phyloP scores from a whole-genome alignment of 1,139 yeast genomes.

The Candida smagusa region DNA sequence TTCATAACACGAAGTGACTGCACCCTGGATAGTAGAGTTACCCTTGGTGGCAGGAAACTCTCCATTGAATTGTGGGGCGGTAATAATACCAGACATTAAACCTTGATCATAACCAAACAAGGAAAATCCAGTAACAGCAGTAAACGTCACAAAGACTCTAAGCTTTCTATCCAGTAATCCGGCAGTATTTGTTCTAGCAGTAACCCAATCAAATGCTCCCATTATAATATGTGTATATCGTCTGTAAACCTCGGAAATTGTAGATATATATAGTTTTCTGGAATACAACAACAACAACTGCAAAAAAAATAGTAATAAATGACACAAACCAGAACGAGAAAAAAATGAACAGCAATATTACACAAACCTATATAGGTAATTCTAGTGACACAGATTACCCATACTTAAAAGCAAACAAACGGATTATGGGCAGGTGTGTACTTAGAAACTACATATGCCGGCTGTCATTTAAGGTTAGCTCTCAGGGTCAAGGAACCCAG shows the following conservation, averaged over 20 bases:
- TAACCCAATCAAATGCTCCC: slow-evolving; percentile 11
- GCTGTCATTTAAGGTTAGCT: too few species aligned
- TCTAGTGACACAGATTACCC: too few species aligned
- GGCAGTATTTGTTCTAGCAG: slow-evolving; percentile 37
- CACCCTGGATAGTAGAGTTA: slow-evolving; percentile 51
- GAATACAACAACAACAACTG: too few species aligned
- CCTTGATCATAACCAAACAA: slow-evolving; percentile 81
- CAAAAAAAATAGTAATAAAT: too few species aligned
- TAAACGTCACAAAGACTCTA: slow-evolving; percentile 46
- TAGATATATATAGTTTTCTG: too few species aligned
- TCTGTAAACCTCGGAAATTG: background rate
- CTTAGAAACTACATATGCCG: too few species aligned
- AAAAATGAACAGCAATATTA: too few species aligned
- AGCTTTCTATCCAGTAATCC: slow-evolving; percentile 49
- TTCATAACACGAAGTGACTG: slow-evolving; percentile 69
- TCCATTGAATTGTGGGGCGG: slow-evolving; percentile 54
- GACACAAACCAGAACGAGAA: too few species aligned
- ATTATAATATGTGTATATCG: background rate
- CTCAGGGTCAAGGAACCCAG: background rate
- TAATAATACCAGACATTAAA: slow-evolving; percentile 68
- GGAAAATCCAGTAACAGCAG: slow-evolving; percentile 66
- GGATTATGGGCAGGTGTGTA: too few species aligned
- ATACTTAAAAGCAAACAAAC: too few species aligned
- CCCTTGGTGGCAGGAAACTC: slow-evolving; percentile 55
- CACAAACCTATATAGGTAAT: too few species aligned